Evolutionary conservation across 257 asterid species (phyloP), one percentile per base, ranked within the genome.

Genomic region (Voacanga thouarsii): DNA sequence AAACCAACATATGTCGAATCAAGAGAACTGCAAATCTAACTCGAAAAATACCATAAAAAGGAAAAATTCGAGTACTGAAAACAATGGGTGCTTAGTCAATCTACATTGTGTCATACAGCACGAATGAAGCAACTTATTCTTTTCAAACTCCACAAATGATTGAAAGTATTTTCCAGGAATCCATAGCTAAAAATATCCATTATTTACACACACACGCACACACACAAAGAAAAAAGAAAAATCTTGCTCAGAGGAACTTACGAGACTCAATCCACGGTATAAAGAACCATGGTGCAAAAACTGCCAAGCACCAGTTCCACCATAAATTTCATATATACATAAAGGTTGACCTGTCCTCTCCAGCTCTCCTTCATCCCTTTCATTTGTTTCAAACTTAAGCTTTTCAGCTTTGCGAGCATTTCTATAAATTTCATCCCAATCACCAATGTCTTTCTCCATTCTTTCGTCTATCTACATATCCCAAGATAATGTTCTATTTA

Each of bases 291-390:
- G 99, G 87, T 96, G 99, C 76, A 96, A 84, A 87, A 96, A 96
- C 74, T 94, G 94, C 98, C 99, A 92, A 74, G 96, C 92, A 60
- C 98, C 99, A 67, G 92, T 89, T 78, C 99, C 99, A 87, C 82
- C 81, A 84, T 96, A 96, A 70, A 92, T 92, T 90, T 93, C 99
- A 82, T 96, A 96, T 60, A 96, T 92, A 88, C 99, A 93, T 77
- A 96, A 44, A 76, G 94, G 90, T 79, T 96, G 97, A 77, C 99
- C 99, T 39, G 97, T 96, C 85, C 99, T 90, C 89, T 96, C 99
- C 50, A 96, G 92, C 86, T 96, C 99, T 51, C 98, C 99, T 89
- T 96, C 98, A 82, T 96, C 99, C 83, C 98, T 92, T 88, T 93
- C 97, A 63, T 93, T 92, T 51, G 87, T 77, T 92, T 96, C 97